Conservation (phyloP, 208 protist genomes). For the Porcisia hertigi region DNA sequence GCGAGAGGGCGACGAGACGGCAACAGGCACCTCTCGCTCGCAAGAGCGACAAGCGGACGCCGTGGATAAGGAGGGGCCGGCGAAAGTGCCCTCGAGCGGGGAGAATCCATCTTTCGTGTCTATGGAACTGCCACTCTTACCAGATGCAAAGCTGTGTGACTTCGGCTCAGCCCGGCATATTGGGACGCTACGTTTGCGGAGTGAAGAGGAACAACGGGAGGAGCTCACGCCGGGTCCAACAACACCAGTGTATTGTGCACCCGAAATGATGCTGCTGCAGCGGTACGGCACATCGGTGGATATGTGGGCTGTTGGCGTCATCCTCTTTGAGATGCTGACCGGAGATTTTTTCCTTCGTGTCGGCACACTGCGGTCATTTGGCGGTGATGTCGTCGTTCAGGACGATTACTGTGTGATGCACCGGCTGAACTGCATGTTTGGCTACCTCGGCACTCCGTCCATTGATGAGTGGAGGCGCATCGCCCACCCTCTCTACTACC, state of each 20-base stretch:
- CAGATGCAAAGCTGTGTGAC: slow-evolving; percentile 77
- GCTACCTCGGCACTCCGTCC: slow-evolving; percentile 92
- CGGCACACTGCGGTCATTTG: slow-evolving; percentile 75
- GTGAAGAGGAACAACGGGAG: slow-evolving; percentile 91
- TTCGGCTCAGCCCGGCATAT: slow-evolving; percentile 83
- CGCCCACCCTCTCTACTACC: slow-evolving; percentile 93
- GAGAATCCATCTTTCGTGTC: no score
- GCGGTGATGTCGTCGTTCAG: slow-evolving; percentile 68
- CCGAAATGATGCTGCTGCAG: slow-evolving; percentile 84
- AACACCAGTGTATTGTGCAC: slow-evolving; percentile 96
- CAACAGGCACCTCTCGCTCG: background rate
- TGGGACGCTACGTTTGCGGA: slow-evolving; percentile 92
- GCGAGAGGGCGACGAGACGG: background rate
- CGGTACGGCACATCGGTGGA: slow-evolving; percentile 78
- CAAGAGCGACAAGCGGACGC: background rate
- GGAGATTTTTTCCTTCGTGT: slow-evolving; percentile 95
- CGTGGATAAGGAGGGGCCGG: background rate
- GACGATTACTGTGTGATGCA: slow-evolving; percentile 70
- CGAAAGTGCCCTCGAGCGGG: background rate
- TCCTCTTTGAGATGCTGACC: slow-evolving; percentile 88
- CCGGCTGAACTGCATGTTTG: slow-evolving; percentile 97
- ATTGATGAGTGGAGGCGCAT: slow-evolving; percentile 96
- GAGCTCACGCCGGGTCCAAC: slow-evolving; percentile 53
- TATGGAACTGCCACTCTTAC: slow-evolving; percentile 12
- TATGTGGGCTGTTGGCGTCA: slow-evolving; percentile 91